phyloP scores from a whole-genome alignment of 805 yeast genomes.

The Monosporozyma servazzii region DNA sequence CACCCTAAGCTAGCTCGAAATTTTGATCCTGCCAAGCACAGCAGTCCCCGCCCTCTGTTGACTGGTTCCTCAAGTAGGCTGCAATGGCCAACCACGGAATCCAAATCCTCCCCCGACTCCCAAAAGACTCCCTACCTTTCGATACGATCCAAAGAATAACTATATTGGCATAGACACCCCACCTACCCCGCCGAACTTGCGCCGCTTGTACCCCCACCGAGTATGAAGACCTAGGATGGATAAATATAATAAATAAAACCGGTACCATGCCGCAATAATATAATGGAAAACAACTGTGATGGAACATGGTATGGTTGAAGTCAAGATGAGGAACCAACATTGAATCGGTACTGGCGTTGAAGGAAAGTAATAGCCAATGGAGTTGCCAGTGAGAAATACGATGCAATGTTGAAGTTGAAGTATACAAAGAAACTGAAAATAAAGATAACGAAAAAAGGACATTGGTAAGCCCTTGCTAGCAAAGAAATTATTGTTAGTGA shows the following conservation, averaged over 20 bases:
- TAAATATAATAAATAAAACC: not conserved
- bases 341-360: not conserved
- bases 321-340: not conserved
- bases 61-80: not conserved
- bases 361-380: not conserved
- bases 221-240: not conserved
- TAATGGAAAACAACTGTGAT: not conserved
- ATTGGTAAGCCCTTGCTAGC: too few relatives aligned
- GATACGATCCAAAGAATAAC: not conserved
- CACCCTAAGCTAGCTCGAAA: not conserved
- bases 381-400: not conserved
- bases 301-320: not conserved
- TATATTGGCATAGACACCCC: too few relatives aligned
- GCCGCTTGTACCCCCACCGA: not conserved
- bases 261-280: not conserved
- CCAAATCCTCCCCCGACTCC: not conserved
- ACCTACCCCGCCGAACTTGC: not conserved
- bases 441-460: too few relatives aligned
- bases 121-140: not conserved
- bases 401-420: too few relatives aligned
- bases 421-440: too few relatives aligned
- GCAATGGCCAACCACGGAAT: not conserved
- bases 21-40: not conserved
- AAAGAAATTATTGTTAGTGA: too few relatives aligned
- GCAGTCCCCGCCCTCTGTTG: not conserved